These are phyloP conservation scores for Gossypioides kirkii DNA, from an alignment of 345 rosid genomes.

Conservation along the genomic window DNA sequence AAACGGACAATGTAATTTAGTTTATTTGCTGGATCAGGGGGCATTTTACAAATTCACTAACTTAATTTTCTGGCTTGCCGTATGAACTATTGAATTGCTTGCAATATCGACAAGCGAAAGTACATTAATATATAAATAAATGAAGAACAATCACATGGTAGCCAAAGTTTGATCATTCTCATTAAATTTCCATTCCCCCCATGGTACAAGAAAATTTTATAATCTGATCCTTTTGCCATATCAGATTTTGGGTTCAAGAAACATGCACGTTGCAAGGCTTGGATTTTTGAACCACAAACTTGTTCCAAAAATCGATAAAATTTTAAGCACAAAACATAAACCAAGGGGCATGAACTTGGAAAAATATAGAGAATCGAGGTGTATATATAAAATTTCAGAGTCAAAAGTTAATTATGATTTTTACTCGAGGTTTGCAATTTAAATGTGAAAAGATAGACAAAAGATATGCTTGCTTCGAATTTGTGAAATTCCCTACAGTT, in stretches of 20 bases:
- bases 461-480: slow-evolving; percentile 8
- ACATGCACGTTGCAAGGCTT: background rate
- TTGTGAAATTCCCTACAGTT: slow-evolving; percentile 21
- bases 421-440: slow-evolving; percentile 5
- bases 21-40: too few species aligned
- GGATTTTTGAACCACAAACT: background rate
- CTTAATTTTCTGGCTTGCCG: too few species aligned
- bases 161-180: slow-evolving; percentile 18
- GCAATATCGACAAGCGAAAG: background rate
- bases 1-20: too few species aligned
- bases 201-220: too few species aligned
- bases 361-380: background rate
- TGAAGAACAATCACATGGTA: background rate
- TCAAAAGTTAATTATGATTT: background rate
- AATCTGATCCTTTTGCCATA: background rate
- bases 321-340: slow-evolving; percentile 1
- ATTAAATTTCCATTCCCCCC: background rate
- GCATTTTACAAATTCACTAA: too few species aligned
- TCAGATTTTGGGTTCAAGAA: background rate
- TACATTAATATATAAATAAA: background rate
- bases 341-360: slow-evolving; percentile 13
- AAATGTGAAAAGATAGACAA: background rate
- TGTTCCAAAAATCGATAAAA: background rate
- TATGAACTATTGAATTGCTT: too few species aligned
- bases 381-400: too few species aligned